These are phyloP conservation scores for Pseudogymnoascus sp. DNA, from an alignment of 2,329 filamentous ascomycete genomes.

Conservation along the genomic window DNA sequence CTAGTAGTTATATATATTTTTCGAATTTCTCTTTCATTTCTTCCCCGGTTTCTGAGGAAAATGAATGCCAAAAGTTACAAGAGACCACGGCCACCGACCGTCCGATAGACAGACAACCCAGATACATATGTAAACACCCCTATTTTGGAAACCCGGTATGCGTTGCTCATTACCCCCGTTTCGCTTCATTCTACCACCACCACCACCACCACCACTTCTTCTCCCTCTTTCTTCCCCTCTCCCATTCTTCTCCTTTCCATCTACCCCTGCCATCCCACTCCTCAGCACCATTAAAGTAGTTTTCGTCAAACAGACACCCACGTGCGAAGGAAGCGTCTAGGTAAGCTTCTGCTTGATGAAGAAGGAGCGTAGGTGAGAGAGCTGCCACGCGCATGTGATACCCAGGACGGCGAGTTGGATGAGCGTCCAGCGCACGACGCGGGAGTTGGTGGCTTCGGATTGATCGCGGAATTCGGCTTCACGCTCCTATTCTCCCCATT, in stretches of 20 bases:
- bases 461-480: conserved; percentile 98
- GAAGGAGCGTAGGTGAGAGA: conserved; percentile 90
- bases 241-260: not conserved
- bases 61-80: not conserved
- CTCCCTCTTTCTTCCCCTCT: not conserved
- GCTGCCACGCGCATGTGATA: conserved; percentile 89
- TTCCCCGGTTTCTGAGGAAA: not conserved
- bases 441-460: conserved; percentile 83
- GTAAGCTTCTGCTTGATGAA: conserved; percentile 99
- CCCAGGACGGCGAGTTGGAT: conserved; percentile 81
- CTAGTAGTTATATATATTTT: not conserved
- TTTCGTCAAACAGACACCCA: not conserved
- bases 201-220: not conserved
- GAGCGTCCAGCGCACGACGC: conserved; percentile 88
- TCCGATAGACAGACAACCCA: not conserved
- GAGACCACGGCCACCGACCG: not conserved
- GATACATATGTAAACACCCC: not conserved
- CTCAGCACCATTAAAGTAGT: not conserved
- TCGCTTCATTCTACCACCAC: too few species aligned
- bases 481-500: conserved; percentile 58
- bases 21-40: not conserved
- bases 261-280: not conserved
- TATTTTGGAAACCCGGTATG: conserved; percentile 2
- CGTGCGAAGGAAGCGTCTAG: conserved; percentile 36
- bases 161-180: not conserved